Evolutionary conservation across 208 protist genomes (phyloP).

Genomic region (Leishmania tropica): DNA sequence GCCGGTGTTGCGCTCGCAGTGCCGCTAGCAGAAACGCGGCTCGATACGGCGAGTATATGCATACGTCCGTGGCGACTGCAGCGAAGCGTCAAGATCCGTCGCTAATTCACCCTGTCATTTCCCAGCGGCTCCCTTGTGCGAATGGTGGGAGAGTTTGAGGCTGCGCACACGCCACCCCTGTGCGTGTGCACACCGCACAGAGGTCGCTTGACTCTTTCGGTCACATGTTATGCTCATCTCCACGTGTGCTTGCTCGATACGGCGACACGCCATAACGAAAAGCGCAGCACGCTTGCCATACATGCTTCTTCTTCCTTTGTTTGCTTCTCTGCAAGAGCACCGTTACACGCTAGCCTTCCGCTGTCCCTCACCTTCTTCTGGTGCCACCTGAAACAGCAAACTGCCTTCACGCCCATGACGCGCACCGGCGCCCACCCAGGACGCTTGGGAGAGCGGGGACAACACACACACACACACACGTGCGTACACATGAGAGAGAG

Average conservation of each 20-base stretch:
- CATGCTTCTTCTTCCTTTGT: not conserved
- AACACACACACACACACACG: not conserved
- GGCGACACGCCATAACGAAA: not conserved
- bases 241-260: not conserved
- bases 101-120: not conserved
- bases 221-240: not conserved
- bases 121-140: not conserved
- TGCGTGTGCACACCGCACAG: not conserved
- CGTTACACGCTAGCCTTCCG: not conserved
- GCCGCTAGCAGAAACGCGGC: not conserved
- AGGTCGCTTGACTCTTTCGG: not conserved
- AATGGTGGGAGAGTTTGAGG: not conserved
- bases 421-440: not conserved
- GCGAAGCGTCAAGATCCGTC: not conserved
- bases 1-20: slow-evolving; percentile 1
- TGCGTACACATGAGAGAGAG: not conserved
- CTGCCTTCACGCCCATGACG: not conserved
- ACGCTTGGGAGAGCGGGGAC: not conserved
- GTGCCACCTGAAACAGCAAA: not conserved
- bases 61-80: not conserved
- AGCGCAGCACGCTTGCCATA: no score
- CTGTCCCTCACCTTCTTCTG: not conserved
- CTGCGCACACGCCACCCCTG: not conserved
- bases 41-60: not conserved
- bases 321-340: not conserved